Evolutionary conservation across 176 grass and related monocot species (phyloP).

Genomic region (Avena insularis): DNA sequence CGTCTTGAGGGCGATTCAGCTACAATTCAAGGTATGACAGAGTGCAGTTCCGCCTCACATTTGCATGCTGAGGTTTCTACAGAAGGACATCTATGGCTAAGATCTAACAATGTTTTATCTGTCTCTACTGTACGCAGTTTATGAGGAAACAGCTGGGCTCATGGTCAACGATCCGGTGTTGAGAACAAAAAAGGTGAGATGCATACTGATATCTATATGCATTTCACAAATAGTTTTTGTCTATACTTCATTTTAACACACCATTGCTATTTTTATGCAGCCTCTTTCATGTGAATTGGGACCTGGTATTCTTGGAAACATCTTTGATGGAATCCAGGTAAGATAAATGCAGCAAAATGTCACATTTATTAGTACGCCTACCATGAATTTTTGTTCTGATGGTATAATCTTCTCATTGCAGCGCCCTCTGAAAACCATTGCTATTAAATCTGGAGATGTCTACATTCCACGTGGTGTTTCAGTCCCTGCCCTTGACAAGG

Average conservation of each 20-base stretch:
- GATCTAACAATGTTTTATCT: constrained; percentile 3
- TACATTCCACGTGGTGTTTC: constrained; percentile 90
- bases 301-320: constrained; percentile 88
- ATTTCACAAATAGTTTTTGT: not conserved
- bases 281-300: constrained; percentile 85
- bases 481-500: constrained; percentile 88
- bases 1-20: constrained; percentile 92
- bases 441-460: constrained; percentile 81
- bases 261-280: constrained; percentile 39
- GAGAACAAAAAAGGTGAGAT: constrained; percentile 68
- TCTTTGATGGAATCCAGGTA: constrained; percentile 90
- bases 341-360: not conserved
- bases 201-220: not conserved
- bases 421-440: constrained; percentile 86
- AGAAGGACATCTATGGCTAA: not conserved
- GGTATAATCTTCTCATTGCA: constrained; percentile 42
- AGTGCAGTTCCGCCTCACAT: not conserved
- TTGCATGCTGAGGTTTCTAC: not conserved
- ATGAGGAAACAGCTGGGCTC: constrained; percentile 90
- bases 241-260: not conserved
- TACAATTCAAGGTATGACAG: constrained; percentile 66
- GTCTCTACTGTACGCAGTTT: constrained; percentile 54
- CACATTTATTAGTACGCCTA: not conserved
- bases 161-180: constrained; percentile 86
- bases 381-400: not conserved